Conservation (phyloP, 306 rosid genomes). For the Castanospermum australe region DNA sequence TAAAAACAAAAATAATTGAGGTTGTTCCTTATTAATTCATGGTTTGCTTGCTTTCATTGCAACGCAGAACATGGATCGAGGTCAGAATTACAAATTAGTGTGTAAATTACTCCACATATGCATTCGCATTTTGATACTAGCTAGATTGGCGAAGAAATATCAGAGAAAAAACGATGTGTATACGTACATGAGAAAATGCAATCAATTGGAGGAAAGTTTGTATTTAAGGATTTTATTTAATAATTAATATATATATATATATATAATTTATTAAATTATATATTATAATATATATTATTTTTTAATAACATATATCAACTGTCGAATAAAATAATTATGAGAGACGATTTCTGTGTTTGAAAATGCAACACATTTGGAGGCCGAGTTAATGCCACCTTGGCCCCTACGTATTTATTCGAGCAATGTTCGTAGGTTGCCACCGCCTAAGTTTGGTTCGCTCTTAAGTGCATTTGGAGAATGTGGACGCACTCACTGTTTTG, state of each 20-base stretch:
- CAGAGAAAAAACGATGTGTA: not conserved
- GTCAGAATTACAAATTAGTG: not conserved
- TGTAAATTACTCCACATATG: not conserved
- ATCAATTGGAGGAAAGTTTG: too few relatives aligned
- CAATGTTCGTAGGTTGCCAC: not conserved
- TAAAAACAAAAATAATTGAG: not conserved
- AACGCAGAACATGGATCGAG: not conserved
- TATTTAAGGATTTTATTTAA: too few relatives aligned
- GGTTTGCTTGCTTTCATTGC: not conserved
- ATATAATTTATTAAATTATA: too few relatives aligned
- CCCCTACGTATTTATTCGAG: not conserved
- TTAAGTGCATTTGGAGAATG: not conserved
- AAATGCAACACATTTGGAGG: constrained; percentile 19
- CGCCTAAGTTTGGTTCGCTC: not conserved
- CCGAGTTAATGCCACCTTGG: constrained; percentile 10
- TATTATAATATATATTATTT: too few relatives aligned
- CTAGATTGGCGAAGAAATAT: not conserved
- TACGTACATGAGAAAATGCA: too few relatives aligned
- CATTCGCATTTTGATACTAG: not conserved
- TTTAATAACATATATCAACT: too few relatives aligned
- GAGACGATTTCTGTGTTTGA: too few relatives aligned
- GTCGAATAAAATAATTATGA: too few relatives aligned
- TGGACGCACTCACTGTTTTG: not conserved
- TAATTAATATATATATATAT: too few relatives aligned
- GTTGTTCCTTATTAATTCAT: not conserved